Conservation (phyloP, 495 filamentous ascomycete species). For the Penicillium canariense region DNA sequence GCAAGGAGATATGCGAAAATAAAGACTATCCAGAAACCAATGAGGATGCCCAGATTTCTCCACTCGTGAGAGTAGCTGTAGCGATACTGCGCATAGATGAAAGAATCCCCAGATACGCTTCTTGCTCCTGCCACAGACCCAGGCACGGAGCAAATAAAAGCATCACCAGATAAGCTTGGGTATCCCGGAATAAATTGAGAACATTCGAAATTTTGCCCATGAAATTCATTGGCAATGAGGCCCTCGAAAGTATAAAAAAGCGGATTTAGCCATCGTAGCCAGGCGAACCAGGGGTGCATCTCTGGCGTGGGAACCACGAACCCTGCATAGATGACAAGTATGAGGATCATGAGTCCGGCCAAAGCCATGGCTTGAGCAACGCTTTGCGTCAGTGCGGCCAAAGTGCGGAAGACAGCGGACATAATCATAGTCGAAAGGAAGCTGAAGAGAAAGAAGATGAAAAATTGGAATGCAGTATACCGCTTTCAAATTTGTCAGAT, state of each 20-base stretch:
- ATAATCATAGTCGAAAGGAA: neutral
- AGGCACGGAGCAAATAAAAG: neutral
- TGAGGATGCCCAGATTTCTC: conserved; percentile 11
- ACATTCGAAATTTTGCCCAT: neutral
- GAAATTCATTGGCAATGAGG: conserved; percentile 44
- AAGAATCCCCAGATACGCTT: conserved; percentile 4
- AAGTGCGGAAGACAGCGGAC: conserved; percentile 66
- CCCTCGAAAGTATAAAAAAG: conserved; percentile 44
- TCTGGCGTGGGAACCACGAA: conserved; percentile 65
- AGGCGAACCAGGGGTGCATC: conserved; percentile 73
- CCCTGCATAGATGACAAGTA: conserved; percentile 76
- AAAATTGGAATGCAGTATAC: too few species aligned
- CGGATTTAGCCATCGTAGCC: conserved; percentile 78
- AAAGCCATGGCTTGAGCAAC: conserved; percentile 75
- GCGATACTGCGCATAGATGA: neutral
- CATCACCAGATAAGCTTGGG: neutral
- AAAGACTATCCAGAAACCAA: conserved; percentile 2
- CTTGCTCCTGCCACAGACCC: conserved; percentile 1
- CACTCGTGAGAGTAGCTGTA: conserved; percentile 2
- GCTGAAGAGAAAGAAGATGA: neutral
- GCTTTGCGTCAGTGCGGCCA: conserved; percentile 69
- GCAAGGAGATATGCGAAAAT: conserved; percentile 4
- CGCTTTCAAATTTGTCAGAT: too few species aligned
- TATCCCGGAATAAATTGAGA: neutral
- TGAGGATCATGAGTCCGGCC: conserved; percentile 69